phyloP scores from a whole-genome alignment of 371 early-diverging fungal genomes.

The Syncephalastrum contaminatum region DNA sequence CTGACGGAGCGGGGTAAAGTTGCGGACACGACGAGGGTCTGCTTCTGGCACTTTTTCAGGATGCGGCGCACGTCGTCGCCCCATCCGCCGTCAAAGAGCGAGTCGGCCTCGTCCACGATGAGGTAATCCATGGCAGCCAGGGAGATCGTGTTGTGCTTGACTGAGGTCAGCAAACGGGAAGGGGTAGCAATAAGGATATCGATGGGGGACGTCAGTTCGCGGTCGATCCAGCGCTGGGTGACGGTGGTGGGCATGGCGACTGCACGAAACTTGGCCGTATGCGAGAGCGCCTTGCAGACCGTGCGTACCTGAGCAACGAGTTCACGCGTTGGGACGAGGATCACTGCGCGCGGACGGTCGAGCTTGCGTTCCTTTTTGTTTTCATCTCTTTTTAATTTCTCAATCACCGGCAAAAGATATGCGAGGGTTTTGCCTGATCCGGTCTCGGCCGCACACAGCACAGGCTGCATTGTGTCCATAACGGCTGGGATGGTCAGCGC shows the following conservation, averaged over 20 bases:
- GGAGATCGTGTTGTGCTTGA: conserved; percentile 48
- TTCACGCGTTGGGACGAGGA: conserved; percentile 91
- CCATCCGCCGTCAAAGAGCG: conserved; percentile 85
- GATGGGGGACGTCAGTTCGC: conserved; percentile 53
- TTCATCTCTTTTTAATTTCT: conserved; percentile 70
- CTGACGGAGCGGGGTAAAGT: conserved; percentile 84
- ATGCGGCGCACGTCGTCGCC: conserved; percentile 55
- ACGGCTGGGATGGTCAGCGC: conserved; percentile 83
- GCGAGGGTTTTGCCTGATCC: conserved; percentile 99
- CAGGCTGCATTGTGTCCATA: conserved; percentile 36
- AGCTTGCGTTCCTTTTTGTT: conserved; percentile 58
- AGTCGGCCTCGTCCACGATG: conserved; percentile 93
- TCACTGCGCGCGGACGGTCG: conserved; percentile 73
- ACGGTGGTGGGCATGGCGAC: conserved; percentile 55
- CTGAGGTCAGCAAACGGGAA: conserved; percentile 45
- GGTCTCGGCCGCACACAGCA: conserved; percentile 92
- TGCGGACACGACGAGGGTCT: conserved; percentile 75
- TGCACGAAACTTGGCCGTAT: conserved; percentile 69
- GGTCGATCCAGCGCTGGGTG: conserved; percentile 35
- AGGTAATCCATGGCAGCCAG: conserved; percentile 61
- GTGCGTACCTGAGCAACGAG: conserved; percentile 78
- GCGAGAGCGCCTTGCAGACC: conserved; percentile 66
- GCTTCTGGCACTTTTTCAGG: conserved; percentile 12
- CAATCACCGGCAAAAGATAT: conserved; percentile 87
- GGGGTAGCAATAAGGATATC: conserved; percentile 89